These are phyloP conservation scores for Lachnellula occidentalis DNA, from an alignment of 2,329 filamentous ascomycete species.

Conservation along the genomic window DNA sequence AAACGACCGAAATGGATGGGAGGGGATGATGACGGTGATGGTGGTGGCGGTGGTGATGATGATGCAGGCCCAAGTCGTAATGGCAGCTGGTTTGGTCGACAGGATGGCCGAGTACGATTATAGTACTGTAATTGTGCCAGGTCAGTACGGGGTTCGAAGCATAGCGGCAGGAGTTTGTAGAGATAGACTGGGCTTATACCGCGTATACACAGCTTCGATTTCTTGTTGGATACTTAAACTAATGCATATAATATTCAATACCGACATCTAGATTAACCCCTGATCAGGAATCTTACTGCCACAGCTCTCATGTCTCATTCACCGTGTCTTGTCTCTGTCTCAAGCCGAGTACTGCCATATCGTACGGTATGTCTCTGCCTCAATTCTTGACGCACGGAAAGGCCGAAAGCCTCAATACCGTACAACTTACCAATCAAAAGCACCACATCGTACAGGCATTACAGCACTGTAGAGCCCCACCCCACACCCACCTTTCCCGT, in stretches of 20 bases:
- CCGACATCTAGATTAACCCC: not conserved
- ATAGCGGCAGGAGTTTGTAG: slow-evolving; percentile 29
- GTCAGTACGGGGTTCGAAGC: slow-evolving; percentile 12
- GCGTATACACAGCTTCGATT: slow-evolving; percentile 10
- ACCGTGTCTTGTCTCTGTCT: not conserved
- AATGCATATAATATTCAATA: not conserved
- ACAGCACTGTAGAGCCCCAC: not conserved
- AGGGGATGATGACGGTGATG: slow-evolving; percentile 34
- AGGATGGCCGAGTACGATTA: slow-evolving; percentile 29
- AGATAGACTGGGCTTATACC: slow-evolving; percentile 11
- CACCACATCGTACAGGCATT: not conserved
- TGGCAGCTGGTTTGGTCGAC: slow-evolving; percentile 49
- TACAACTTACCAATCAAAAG: not conserved
- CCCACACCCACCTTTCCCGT: not conserved
- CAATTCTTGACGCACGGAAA: too few relatives aligned
- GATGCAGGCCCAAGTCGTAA: slow-evolving; percentile 32
- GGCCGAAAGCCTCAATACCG: not conserved
- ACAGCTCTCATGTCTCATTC: not conserved
- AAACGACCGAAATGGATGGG: slow-evolving; percentile 81
- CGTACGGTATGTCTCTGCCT: too few relatives aligned
- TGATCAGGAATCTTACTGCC: not conserved
- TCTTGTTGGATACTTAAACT: slow-evolving; percentile 1
- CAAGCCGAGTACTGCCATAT: not conserved
- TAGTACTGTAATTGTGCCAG: slow-evolving; percentile 5
- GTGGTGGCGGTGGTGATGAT: slow-evolving; percentile 41